phyloP scores from a whole-genome alignment of 345 rosid species.

The Eucalyptus regnans region DNA sequence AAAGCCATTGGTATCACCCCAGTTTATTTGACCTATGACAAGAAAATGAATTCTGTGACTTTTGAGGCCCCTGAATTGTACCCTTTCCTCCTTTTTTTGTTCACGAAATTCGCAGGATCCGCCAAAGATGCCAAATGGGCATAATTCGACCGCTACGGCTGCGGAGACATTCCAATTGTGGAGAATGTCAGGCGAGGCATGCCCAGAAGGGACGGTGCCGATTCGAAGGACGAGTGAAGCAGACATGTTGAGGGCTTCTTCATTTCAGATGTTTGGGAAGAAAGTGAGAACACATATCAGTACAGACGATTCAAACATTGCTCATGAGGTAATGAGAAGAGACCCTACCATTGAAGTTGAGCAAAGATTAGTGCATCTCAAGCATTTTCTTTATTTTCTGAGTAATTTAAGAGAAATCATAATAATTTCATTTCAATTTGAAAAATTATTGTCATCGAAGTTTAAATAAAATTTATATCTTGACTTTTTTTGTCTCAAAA shows the following conservation, averaged over 20 bases:
- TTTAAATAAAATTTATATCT: too few species aligned
- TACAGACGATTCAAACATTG: slow-evolving; percentile 64
- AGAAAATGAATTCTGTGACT: not conserved
- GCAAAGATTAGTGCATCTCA: not conserved
- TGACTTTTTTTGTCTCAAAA: not conserved
- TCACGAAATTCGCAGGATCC: slow-evolving; percentile 36
- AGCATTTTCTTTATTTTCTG: not conserved
- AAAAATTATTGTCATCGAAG: too few species aligned
- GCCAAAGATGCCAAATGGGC: slow-evolving; percentile 59
- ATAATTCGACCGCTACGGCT: slow-evolving; percentile 6
- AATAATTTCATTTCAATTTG: too few species aligned
- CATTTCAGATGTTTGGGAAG: slow-evolving; percentile 51
- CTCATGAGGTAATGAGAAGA: slow-evolving; percentile 55
- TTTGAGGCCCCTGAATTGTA: not conserved
- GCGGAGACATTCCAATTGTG: slow-evolving; percentile 60
- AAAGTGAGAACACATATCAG: slow-evolving; percentile 44
- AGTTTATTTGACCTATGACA: too few species aligned
- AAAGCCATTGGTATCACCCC: slow-evolving; percentile 48
- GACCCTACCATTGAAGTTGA: not conserved
- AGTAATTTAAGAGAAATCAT: not conserved
- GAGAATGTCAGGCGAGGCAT: slow-evolving; percentile 65
- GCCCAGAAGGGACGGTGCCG: slow-evolving; percentile 91
- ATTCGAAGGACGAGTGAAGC: slow-evolving; percentile 73
- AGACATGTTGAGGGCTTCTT: slow-evolving; percentile 74
- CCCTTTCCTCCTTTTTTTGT: not conserved